Evolutionary conservation across 2,329 filamentous ascomycete species (phyloP).

Genomic region (Aspergillus proliferans): DNA sequence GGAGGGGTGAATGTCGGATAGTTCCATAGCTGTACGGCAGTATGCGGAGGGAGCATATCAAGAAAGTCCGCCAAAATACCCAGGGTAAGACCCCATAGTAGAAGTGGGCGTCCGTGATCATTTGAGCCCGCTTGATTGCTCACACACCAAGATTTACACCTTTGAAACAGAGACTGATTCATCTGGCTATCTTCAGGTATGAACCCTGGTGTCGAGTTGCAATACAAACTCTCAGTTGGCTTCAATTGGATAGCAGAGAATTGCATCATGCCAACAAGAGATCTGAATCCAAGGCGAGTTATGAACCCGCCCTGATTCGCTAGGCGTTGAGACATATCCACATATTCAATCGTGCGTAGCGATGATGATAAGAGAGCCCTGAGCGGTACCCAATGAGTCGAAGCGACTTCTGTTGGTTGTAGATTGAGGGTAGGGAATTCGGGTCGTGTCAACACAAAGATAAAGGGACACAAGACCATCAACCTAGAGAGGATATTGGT

Average conservation of each 20-base stretch:
- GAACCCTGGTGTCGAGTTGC: slow-evolving; percentile 48
- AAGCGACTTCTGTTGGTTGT: slow-evolving; percentile 64
- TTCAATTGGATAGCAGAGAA: slow-evolving; percentile 60
- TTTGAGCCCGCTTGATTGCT: slow-evolving; percentile 22
- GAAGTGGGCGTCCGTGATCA: slow-evolving; percentile 43
- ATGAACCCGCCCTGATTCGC: slow-evolving; percentile 51
- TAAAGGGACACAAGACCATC: slow-evolving; percentile 64
- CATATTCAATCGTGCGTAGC: slow-evolving; percentile 56
- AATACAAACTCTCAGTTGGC: slow-evolving; percentile 57
- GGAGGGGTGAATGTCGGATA: slow-evolving; percentile 62
- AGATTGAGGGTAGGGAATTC: slow-evolving; percentile 52
- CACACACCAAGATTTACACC: slow-evolving; percentile 22
- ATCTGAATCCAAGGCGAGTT: slow-evolving; percentile 49
- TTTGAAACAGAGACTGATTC: slow-evolving; percentile 19
- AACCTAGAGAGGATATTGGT: slow-evolving; percentile 38
- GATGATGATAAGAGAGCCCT: slow-evolving; percentile 54
- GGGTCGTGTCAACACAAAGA: slow-evolving; percentile 57
- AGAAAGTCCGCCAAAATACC: slow-evolving; percentile 63
- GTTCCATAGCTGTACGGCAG: slow-evolving; percentile 57
- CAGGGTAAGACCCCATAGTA: slow-evolving; percentile 64
- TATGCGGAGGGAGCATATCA: slow-evolving; percentile 59
- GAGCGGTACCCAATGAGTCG: slow-evolving; percentile 63
- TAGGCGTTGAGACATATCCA: slow-evolving; percentile 59
- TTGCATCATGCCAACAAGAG: slow-evolving; percentile 59
- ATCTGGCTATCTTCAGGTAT: slow-evolving; percentile 29